Conservation (phyloP, 257 asterid species). For the Solanum dulcamara region DNA sequence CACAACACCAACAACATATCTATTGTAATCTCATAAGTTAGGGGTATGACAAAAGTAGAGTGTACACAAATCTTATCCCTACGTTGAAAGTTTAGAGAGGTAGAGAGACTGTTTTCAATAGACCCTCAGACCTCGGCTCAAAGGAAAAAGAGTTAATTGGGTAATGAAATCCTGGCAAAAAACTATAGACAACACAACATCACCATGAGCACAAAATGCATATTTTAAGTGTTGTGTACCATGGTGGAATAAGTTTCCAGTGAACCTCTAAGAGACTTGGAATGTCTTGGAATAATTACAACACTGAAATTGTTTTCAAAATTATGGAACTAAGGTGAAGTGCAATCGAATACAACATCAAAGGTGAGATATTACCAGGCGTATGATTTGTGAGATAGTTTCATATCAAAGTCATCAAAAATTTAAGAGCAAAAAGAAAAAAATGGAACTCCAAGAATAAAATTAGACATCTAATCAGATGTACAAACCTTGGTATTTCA, state of each 20-base stretch:
- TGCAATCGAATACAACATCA: neutral
- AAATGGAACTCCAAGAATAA: neutral
- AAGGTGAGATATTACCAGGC: neutral
- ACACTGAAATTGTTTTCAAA: no score
- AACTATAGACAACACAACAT: neutral
- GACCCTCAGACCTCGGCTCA: accelerated
- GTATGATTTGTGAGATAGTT: neutral
- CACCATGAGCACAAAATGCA: neutral
- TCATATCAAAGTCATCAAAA: neutral
- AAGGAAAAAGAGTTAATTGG: neutral
- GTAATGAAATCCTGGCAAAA: neutral
- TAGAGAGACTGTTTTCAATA: neutral
- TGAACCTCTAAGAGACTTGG: neutral
- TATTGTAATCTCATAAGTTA: neutral
- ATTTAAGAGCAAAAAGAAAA: neutral
- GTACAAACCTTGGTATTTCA: neutral
- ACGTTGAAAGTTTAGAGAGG: neutral
- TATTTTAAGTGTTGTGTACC: neutral
- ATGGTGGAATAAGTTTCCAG: no score
- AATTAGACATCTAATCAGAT: neutral
- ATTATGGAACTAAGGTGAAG: neutral
- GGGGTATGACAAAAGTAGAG: neutral
- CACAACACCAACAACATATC: neutral
- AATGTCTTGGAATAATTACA: neutral
- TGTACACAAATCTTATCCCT: neutral